Evolutionary conservation across 2,329 filamentous ascomycete species (phyloP).

Genomic region (Colletotrichum sp.): DNA sequence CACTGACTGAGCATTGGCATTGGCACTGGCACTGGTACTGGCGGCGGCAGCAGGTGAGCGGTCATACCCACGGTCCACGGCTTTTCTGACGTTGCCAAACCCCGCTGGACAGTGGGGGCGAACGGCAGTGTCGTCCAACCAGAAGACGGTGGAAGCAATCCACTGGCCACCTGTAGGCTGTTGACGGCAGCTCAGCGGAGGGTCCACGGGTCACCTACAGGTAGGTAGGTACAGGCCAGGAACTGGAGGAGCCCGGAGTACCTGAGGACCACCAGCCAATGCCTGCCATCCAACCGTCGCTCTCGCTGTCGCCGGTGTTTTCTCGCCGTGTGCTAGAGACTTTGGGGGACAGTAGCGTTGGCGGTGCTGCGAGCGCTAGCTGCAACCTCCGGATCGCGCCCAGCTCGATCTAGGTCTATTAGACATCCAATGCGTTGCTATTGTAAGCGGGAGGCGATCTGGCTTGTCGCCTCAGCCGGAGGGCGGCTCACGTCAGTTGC

Average conservation of each 20-base stretch:
- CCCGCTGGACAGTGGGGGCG: neutral
- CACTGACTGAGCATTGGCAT: neutral
- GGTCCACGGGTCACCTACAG: neutral
- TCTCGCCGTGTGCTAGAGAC: neutral
- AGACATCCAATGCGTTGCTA: neutral
- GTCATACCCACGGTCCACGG: neutral
- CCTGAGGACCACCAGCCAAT: neutral
- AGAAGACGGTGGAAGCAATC: neutral
- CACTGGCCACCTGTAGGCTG: neutral
- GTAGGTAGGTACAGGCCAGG: neutral
- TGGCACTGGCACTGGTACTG: neutral
- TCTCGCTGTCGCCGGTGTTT: neutral
- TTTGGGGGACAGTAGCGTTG: neutral
- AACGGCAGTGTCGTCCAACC: neutral
- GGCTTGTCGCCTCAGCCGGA: neutral
- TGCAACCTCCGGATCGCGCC: neutral
- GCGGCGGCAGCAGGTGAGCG: neutral
- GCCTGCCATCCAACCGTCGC: neutral
- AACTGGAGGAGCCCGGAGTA: neutral
- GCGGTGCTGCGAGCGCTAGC: neutral
- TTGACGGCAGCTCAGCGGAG: conserved; percentile 5
- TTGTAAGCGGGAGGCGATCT: neutral
- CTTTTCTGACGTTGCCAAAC: conserved; percentile 1
- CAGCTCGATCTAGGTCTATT: neutral
- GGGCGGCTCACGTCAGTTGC: neutral